Percentiles rank a stretch among this genome's conserved stretches.
phyloP scores from a whole-genome alignment of 306 rosid genomes.

The Sicyos edulis region DNA sequence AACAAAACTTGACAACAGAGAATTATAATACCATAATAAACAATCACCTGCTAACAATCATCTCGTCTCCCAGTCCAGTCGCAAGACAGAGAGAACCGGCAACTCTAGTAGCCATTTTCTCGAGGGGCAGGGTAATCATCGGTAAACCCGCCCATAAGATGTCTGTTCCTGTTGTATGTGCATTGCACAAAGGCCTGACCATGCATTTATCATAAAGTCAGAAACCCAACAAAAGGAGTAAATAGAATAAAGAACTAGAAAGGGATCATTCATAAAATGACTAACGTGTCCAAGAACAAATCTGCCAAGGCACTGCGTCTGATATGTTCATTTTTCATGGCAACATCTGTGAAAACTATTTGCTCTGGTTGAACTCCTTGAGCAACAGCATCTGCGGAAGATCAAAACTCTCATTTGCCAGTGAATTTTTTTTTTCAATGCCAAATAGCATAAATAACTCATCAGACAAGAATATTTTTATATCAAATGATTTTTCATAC shows the following conservation, averaged over 20 bases:
- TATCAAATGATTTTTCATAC: conserved; percentile 37
- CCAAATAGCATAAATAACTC: not conserved
- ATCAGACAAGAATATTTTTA: not conserved
- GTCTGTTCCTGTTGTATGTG: conserved; percentile 98
- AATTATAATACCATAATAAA: not conserved
- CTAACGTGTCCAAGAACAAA: conserved; percentile 90
- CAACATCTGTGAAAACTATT: conserved; percentile 94
- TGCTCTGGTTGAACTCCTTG: conserved; percentile 92
- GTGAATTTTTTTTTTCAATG: not conserved
- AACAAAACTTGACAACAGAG: not conserved
- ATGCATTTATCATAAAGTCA: conserved; percentile 8
- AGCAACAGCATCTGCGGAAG: conserved; percentile 66
- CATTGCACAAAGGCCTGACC: conserved; percentile 91
- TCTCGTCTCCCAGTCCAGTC: conserved; percentile 88
- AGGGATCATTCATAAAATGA: not conserved
- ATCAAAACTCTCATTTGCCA: conserved; percentile 8
- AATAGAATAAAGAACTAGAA: not conserved
- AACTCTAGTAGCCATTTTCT: conserved; percentile 99
- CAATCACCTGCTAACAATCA: conserved; percentile 78
- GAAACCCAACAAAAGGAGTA: not conserved
- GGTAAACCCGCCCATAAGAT: conserved; percentile 97
- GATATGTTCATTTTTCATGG: conserved; percentile 91
- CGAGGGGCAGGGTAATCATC: conserved; percentile 92
- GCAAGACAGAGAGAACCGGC: conserved; percentile 96
- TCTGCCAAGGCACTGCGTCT: conserved; percentile 92